Percentiles rank a stretch among this genome's conserved stretches.
Evolutionary conservation across 129 eudicot genomes (phyloP).

Genomic region (Artemisia annua): DNA sequence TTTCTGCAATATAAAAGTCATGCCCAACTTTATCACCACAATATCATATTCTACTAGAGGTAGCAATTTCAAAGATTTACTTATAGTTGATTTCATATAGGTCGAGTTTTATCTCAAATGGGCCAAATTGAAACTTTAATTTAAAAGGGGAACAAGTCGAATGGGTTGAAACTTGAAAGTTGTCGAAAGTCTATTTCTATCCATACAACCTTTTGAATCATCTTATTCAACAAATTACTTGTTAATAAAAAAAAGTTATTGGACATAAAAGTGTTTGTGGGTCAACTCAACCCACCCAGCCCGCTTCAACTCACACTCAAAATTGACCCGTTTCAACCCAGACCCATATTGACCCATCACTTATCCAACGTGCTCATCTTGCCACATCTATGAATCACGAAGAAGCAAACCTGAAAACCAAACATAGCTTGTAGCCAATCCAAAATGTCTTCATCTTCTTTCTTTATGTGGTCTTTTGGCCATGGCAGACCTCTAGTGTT

Average conservation of each 20-base stretch:
- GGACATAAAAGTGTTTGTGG: not conserved
- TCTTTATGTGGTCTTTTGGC: constrained; percentile 74
- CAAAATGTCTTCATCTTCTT: constrained; percentile 79
- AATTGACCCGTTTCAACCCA: constrained; percentile 9
- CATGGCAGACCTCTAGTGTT: constrained; percentile 93
- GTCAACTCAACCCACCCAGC: not conserved
- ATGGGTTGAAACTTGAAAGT: not conserved
- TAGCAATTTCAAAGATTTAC: not conserved
- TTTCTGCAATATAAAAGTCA: constrained; percentile 54
- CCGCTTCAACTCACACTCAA: not conserved
- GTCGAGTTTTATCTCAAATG: not conserved
- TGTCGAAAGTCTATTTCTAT: not conserved
- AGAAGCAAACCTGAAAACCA: constrained; percentile 80
- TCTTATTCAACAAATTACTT: not conserved
- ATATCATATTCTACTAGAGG: not conserved
- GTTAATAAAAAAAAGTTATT: not conserved
- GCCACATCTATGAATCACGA: constrained; percentile 5
- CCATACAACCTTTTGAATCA: not conserved
- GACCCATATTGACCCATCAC: constrained; percentile 3
- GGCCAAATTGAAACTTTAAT: not conserved
- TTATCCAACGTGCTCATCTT: not conserved
- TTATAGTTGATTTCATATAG: not conserved
- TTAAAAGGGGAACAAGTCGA: not conserved
- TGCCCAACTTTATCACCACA: constrained; percentile 3
- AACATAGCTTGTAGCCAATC: constrained; percentile 92